Conservation (phyloP, 768 basidiomycete genomes). For the Tylopilus plumbeoviolaceoides region DNA sequence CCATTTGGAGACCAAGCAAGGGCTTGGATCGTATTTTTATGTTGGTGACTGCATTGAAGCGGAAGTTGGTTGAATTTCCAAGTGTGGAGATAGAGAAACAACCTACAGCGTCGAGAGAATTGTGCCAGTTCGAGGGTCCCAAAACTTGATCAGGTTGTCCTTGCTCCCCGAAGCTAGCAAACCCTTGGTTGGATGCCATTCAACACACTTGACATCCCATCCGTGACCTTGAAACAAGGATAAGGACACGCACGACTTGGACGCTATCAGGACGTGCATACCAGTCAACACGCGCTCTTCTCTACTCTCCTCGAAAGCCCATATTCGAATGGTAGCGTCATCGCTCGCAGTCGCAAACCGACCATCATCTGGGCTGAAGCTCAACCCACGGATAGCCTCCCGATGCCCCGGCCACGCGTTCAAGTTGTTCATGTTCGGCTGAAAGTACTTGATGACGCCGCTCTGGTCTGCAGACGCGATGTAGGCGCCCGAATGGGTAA, state of each 20-base stretch:
- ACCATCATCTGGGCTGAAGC: conserved; percentile 88
- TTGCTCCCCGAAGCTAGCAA: conserved; percentile 93
- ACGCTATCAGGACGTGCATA: conserved; percentile 18
- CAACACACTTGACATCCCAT: conserved; percentile 97
- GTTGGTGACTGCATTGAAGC: conserved; percentile 67
- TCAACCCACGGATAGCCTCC: conserved; percentile 91
- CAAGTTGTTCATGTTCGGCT: conserved; percentile 98
- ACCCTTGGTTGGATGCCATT: conserved; percentile 98
- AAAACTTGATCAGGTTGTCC: conserved; percentile 98
- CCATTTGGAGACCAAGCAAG: conserved; percentile 93
- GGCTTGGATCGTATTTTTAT: conserved; percentile 96
- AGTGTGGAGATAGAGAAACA: too few relatives aligned
- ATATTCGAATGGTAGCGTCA: conserved; percentile 90
- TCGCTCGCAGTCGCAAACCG: conserved; percentile 95
- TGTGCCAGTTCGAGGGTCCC: conserved; percentile 95
- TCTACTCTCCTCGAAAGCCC: conserved; percentile 89
- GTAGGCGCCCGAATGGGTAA: conserved; percentile 91
- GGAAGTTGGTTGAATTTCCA: too few relatives aligned
- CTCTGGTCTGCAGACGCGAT: conserved; percentile 90
- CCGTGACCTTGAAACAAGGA: conserved; percentile 72
- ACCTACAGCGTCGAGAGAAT: conserved; percentile 85
- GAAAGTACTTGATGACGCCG: conserved; percentile 97
- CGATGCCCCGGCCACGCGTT: conserved; percentile 90
- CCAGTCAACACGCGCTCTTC: conserved; percentile 88
- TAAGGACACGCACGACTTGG: neutral